A percentile compares a stretch with the other conserved stretches of the same genome.
Conservation (phyloP, 2,329 filamentous ascomycete genomes). For the Neoarthrinium moseri region DNA sequence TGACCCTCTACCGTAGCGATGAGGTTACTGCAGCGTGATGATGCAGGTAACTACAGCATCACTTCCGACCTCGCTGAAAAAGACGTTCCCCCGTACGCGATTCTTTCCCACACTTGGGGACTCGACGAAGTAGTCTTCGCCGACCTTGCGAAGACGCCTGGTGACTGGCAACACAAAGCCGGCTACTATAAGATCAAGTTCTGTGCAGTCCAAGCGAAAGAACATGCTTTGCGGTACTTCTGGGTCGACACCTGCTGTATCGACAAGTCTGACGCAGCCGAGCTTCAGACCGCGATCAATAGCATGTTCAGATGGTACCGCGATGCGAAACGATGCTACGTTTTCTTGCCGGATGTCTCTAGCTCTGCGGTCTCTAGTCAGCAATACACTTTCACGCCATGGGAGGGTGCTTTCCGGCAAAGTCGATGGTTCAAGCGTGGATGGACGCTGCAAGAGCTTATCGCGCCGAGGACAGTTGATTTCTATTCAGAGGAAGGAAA, state of each 20-base stretch:
- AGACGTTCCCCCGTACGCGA: conserved; percentile 15
- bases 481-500: conserved; percentile 6
- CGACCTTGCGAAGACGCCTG: neutral
- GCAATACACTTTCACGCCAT: neutral
- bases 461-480: conserved; percentile 7
- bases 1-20: too few relatives aligned
- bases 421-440: conserved; percentile 7
- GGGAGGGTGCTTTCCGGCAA: neutral
- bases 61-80: neutral
- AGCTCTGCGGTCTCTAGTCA: too few relatives aligned
- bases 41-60: neutral
- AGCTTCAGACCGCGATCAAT: neutral
- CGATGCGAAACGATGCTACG: conserved; percentile 1
- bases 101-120: conserved; percentile 23
- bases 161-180: neutral
- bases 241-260: conserved; percentile 3
- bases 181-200: conserved; percentile 1
- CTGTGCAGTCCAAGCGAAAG: neutral
- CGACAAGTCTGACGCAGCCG: neutral
- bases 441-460: conserved; percentile 2
- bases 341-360: conserved; percentile 2
- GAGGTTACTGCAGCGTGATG: neutral
- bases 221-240: neutral
- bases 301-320: conserved; percentile 7
- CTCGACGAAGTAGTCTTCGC: neutral